phyloP scores from a whole-genome alignment of 768 basidiomycete genomes.

The Panaeolus cyanescens region DNA sequence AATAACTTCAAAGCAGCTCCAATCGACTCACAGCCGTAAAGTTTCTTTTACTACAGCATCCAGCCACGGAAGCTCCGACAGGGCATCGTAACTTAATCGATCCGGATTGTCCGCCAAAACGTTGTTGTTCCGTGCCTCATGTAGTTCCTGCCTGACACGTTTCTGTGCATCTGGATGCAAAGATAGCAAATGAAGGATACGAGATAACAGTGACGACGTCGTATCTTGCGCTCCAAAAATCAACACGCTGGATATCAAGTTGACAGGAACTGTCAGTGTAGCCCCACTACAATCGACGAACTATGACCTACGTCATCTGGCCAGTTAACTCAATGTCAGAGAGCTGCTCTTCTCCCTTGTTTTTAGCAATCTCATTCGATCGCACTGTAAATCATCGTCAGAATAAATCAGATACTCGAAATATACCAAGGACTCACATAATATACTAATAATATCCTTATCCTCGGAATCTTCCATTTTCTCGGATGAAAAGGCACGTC shows the following conservation, averaged over 20 bases:
- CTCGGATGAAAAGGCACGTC: slow-evolving; percentile 23
- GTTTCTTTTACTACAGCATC: slow-evolving; percentile 52
- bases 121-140: slow-evolving; percentile 18
- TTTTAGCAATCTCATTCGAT: slow-evolving; percentile 37
- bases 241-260: slow-evolving; percentile 34
- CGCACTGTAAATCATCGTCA: slow-evolving; percentile 12
- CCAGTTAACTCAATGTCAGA: slow-evolving; percentile 46
- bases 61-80: slow-evolving; percentile 39
- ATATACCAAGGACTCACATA: slow-evolving; percentile 36
- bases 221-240: slow-evolving; percentile 56
- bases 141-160: slow-evolving; percentile 37
- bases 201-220: slow-evolving; percentile 44
- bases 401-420: background rate
- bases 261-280: background rate
- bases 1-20: background rate
- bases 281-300: background rate
- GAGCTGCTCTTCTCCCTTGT: slow-evolving; percentile 30
- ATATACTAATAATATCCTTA: slow-evolving; percentile 53
- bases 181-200: slow-evolving; percentile 42
- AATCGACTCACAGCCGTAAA: slow-evolving; percentile 37
- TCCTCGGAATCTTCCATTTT: slow-evolving; percentile 22
- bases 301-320: slow-evolving; percentile 46
- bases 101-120: slow-evolving; percentile 12
- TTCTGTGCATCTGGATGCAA: slow-evolving; percentile 39
- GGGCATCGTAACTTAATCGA: slow-evolving; percentile 35